A percentile compares a stretch with the other conserved stretches of the same genome.
Conservation (phyloP, 257 asterid species). For the Nicotiana otophora region DNA sequence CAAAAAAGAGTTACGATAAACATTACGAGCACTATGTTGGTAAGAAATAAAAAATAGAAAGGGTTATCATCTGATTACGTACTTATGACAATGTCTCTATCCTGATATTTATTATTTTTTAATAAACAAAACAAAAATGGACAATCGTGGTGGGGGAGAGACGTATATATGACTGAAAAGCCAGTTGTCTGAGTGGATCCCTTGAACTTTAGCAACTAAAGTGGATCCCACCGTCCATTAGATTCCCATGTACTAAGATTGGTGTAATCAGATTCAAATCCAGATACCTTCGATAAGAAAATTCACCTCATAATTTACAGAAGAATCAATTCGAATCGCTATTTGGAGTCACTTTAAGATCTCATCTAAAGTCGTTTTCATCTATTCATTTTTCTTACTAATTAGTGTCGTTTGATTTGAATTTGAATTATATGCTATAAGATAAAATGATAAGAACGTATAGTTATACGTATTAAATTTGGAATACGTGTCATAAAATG, state of each 20-base stretch:
- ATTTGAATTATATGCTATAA: not conserved
- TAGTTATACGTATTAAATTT: too few species aligned
- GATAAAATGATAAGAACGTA: not conserved
- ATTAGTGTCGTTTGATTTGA: not conserved
- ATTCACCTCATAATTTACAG: not conserved
- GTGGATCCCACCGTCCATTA: slow-evolving; percentile 29
- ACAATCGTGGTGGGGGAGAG: not conserved
- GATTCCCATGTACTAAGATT: slow-evolving; percentile 28
- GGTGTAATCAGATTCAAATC: slow-evolving; percentile 21
- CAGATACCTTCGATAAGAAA: not conserved
- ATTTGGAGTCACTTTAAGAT: not conserved
- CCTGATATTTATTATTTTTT: not conserved
- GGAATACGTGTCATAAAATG: too few species aligned
- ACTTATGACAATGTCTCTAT: not conserved
- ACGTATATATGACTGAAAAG: not conserved
- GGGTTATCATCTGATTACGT: not conserved
- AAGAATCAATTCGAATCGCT: not conserved
- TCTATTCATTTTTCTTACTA: not conserved
- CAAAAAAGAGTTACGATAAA: not conserved
- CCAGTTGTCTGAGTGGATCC: not conserved
- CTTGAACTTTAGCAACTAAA: not conserved
- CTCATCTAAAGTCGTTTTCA: not conserved
- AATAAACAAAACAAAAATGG: not conserved
- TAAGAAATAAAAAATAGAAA: not conserved
- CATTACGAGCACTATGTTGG: not conserved